phyloP scores from a whole-genome alignment of 768 basidiomycete species.

The Tephrocybe sp. region DNA sequence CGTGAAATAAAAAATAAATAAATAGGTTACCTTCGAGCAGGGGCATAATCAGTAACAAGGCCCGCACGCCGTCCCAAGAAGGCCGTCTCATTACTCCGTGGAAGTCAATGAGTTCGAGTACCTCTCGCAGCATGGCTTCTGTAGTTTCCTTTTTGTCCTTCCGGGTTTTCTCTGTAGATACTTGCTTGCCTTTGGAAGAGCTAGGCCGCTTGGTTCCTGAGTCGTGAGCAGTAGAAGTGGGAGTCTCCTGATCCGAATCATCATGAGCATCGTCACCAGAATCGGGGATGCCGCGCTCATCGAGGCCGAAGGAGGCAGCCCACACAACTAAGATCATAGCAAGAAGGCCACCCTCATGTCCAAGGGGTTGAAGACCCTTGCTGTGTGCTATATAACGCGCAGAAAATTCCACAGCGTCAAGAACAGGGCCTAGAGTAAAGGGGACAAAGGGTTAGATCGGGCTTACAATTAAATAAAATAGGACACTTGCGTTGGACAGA shows the following conservation, averaged over 20 bases:
- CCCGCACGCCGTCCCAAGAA: conserved; percentile 83
- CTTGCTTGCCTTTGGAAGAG: conserved; percentile 21
- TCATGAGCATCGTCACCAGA: conserved; percentile 18
- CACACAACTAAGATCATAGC: conserved; percentile 81
- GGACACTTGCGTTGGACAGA: conserved; percentile 68
- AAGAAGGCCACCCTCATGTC: conserved; percentile 73
- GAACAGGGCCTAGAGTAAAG: conserved; percentile 64
- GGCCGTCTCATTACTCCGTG: conserved; percentile 78
- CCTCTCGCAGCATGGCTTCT: conserved; percentile 69
- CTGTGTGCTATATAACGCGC: conserved; percentile 66
- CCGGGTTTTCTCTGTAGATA: conserved; percentile 29
- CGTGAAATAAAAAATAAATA: background rate
- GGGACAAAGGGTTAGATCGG: background rate
- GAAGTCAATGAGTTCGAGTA: conserved; percentile 78
- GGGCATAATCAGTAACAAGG: conserved; percentile 75
- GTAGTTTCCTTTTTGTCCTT: conserved; percentile 51
- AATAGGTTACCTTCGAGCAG: conserved; percentile 84
- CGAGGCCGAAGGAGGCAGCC: conserved; percentile 87
- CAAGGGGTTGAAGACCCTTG: conserved; percentile 59
- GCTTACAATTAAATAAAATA: background rate
- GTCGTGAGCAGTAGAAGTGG: conserved; percentile 4
- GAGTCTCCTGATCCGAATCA: conserved; percentile 18
- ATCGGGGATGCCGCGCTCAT: conserved; percentile 67
- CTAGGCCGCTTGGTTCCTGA: conserved; percentile 6
- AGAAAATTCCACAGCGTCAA: conserved; percentile 79